Evolutionary conservation across 176 grass and related monocot genomes (phyloP), one percentile per base, ranked within the genome.

Genomic region (Musa acuminata): DNA sequence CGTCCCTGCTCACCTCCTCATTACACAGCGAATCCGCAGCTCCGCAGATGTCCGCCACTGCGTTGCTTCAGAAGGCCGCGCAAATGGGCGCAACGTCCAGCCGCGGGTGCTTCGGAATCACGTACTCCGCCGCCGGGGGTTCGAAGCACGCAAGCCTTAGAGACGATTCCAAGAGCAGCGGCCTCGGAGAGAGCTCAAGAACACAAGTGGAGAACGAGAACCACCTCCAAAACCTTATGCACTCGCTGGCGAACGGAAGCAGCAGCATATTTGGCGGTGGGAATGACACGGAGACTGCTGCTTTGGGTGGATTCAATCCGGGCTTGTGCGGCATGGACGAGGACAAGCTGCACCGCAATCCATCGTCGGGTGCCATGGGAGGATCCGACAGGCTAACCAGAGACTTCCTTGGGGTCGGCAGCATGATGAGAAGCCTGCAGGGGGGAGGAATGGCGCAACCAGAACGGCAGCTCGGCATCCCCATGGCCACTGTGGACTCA

Each of bases 21-120:
- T 13, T 49, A 14, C 12, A 49, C 11, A 27, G 43, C 16, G 71
- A 72, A 26, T 26, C 71, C 0, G 14, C 21, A 1, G 25, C 27
- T 10, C 22, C 72, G 25, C 72, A 74, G 72, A 74, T 74, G 72
- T 74, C 72, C 8, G 53, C 72, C 2, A 74, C 72, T 1, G 72
- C 72, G 0, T 51, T 74, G 8, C 72, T 74, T 29, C 72, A 74
- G 72, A 74, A 59, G 24, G 72, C 72, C 0, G 53, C 72, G 12
- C 53, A 58, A 58, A 74, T 74, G 24, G 72, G 72, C 26, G 24
- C 72, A 8, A 58, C 72, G 9, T 16, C 72, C 13, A 58, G 25
- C 9, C 25, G 54, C 53, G 26, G 25, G 1, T 6, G 23, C 14
- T 29, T 59, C 53, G 25, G 53, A 14, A n/a, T 14, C 16, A n/a